A percentile compares a stretch with the other conserved stretches of the same genome.
Conservation (phyloP, 208 protist genomes). For the Strigomonas culicis region DNA sequence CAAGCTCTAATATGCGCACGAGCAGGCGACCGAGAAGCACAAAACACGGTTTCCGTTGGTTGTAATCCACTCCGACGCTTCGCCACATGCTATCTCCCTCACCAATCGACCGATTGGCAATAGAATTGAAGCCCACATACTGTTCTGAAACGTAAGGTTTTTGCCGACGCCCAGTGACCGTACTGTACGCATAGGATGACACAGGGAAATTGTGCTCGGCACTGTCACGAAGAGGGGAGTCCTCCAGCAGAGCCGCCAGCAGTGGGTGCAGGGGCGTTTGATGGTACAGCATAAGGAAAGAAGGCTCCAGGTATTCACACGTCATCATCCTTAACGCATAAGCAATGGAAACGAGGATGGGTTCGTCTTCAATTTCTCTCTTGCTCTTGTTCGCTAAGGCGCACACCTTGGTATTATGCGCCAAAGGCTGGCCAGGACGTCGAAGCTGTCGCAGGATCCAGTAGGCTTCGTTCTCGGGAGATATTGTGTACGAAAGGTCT, state of each 20-base stretch:
- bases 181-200: constrained; percentile 74
- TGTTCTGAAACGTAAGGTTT: constrained; percentile 40
- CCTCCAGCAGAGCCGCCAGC: constrained; percentile 56
- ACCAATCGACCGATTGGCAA: constrained; percentile 44
- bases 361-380: constrained; percentile 54
- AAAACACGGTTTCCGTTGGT: constrained; percentile 79
- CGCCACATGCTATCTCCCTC: constrained; percentile 60
- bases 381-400: constrained; percentile 43
- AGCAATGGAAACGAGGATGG: constrained; percentile 56
- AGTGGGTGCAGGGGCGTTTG: constrained; percentile 74
- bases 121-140: constrained; percentile 61
- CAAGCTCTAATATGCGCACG: constrained; percentile 73
- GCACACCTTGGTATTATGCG: constrained; percentile 74
- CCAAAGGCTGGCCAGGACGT: constrained; percentile 64
- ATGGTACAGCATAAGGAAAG: constrained; percentile 80
- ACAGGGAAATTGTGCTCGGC: constrained; percentile 52
- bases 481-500: constrained; percentile 49
- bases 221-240: constrained; percentile 42
- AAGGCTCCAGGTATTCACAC: constrained; percentile 63
- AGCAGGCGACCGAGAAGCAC: constrained; percentile 77
- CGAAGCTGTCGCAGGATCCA: constrained; percentile 81
- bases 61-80: constrained; percentile 23
- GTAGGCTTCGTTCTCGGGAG: constrained; percentile 64
- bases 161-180: constrained; percentile 59
- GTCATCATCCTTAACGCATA: constrained; percentile 78